These are phyloP conservation scores for Nakaseomyces glabratus DNA, from an alignment of 1,139 yeast species.

Conservation along the genomic window DNA sequence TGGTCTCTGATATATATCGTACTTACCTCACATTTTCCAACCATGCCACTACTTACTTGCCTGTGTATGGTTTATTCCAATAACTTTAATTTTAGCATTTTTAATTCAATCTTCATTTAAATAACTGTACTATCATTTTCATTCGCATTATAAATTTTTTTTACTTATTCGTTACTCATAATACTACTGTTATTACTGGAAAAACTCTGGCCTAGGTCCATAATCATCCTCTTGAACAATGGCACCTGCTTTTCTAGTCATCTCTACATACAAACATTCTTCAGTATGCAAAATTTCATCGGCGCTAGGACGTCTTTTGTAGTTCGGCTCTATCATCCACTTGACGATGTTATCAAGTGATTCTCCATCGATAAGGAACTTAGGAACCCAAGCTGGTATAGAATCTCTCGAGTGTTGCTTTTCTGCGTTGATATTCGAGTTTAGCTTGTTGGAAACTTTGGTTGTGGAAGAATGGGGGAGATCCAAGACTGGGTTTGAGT, in stretches of 20 bases:
- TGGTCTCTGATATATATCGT: not conserved
- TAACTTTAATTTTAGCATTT: not conserved
- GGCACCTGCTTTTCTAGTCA: constrained; percentile 86
- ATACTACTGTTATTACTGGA: constrained; percentile 12
- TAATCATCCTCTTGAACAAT: constrained; percentile 93
- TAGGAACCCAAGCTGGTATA: constrained; percentile 77
- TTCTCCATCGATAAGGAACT: constrained; percentile 65
- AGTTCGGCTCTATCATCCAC: constrained; percentile 85
- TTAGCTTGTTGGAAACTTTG: constrained; percentile 25
- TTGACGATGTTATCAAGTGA: constrained; percentile 72
- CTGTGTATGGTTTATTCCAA: not conserved
- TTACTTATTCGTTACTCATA: no score
- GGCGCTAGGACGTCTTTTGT: constrained; percentile 76
- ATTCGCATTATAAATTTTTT: no score
- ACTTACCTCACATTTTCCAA: no score
- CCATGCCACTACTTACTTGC: not conserved
- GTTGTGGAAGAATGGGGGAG: constrained; percentile 3
- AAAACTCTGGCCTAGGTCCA: constrained; percentile 60
- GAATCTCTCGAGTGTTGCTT: not conserved
- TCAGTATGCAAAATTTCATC: constrained; percentile 53
- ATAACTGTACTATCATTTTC: no score
- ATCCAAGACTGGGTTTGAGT: no score
- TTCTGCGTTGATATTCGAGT: constrained; percentile 10
- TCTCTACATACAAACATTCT: constrained; percentile 73
- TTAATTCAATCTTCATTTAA: no score